A percentile compares a stretch with the other conserved stretches of the same genome.
Evolutionary conservation across 1,284 basidiomycete genomes (phyloP).

Genomic region (Baeospora myosura): DNA sequence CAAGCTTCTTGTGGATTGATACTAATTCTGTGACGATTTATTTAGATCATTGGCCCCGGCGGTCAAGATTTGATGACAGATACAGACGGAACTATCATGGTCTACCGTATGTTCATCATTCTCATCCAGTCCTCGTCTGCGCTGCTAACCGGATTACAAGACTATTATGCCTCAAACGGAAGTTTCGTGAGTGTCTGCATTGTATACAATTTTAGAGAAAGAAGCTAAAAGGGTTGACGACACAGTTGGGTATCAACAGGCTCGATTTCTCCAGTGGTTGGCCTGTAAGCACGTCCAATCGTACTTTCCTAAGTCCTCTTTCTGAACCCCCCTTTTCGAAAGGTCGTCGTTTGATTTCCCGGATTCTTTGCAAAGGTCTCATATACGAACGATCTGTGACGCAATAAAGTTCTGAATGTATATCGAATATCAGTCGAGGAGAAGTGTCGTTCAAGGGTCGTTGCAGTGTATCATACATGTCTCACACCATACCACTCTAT

Average conservation of each 20-base stretch:
- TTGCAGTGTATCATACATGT: too few relatives aligned
- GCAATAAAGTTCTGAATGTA: too few relatives aligned
- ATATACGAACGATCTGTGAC: too few relatives aligned
- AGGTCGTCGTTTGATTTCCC: too few relatives aligned
- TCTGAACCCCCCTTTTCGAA: too few relatives aligned
- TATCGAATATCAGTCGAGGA: too few relatives aligned
- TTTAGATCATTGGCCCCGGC: slow-evolving; percentile 40
- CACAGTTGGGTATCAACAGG: slow-evolving; percentile 41
- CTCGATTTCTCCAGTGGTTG: slow-evolving; percentile 30
- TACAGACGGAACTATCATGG: slow-evolving; percentile 29
- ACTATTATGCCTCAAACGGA: slow-evolving; percentile 42
- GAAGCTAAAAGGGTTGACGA: not conserved
- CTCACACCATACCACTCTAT: too few relatives aligned
- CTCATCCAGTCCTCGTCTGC: slow-evolving; percentile 18
- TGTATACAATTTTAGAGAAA: not conserved
- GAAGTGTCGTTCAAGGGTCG: too few relatives aligned
- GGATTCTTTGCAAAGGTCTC: too few relatives aligned
- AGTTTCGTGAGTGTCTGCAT: slow-evolving; percentile 25
- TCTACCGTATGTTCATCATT: slow-evolving; percentile 30
- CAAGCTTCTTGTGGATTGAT: not conserved
- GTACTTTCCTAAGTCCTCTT: too few relatives aligned
- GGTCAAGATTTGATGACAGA: slow-evolving; percentile 34
- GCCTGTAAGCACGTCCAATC: too few relatives aligned
- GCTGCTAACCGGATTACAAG: slow-evolving; percentile 19
- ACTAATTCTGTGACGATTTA: not conserved